Conservation (phyloP, 805 yeast species). For the Ogataea glucozyma region DNA sequence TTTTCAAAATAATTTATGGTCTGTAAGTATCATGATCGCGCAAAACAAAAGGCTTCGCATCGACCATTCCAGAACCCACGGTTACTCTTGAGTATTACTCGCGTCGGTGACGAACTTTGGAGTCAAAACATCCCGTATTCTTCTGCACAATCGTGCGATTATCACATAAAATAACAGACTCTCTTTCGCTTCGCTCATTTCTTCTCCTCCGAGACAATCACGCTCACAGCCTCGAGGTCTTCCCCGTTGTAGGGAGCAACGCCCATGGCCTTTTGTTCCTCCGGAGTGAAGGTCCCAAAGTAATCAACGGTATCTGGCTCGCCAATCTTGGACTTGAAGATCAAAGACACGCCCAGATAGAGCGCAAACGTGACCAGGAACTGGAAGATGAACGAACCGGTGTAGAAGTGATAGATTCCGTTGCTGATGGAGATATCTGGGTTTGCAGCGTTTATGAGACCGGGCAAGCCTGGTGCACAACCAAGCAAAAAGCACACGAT, state of each 20-base stretch:
- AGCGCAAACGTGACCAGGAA: constrained; percentile 41
- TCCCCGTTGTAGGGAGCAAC: constrained; percentile 27
- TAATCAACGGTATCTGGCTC: constrained; percentile 35
- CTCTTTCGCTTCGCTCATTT: no score
- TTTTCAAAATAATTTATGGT: not conserved
- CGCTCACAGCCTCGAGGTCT: not conserved
- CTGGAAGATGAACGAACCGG: constrained; percentile 45
- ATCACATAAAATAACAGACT: no score
- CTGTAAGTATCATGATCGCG: no score
- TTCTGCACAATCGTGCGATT: no score
- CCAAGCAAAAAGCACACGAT: constrained; percentile 40
- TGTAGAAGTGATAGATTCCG: constrained; percentile 44
- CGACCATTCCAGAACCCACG: no score
- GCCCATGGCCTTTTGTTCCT: constrained; percentile 35
- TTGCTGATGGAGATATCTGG: constrained; percentile 22
- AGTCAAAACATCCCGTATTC: no score
- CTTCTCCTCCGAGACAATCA: not conserved
- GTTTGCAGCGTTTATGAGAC: constrained; percentile 38
- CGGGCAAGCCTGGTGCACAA: constrained; percentile 52
- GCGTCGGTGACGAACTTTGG: no score
- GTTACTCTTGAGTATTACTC: no score
- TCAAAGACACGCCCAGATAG: constrained; percentile 35
- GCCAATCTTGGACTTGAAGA: constrained; percentile 30
- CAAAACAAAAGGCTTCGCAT: no score
- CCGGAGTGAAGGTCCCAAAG: constrained; percentile 33